Evolutionary conservation across 75 land plant genomes (phyloP), one percentile per base, ranked within the genome.

Genomic region (Cupressus sempervirens): DNA sequence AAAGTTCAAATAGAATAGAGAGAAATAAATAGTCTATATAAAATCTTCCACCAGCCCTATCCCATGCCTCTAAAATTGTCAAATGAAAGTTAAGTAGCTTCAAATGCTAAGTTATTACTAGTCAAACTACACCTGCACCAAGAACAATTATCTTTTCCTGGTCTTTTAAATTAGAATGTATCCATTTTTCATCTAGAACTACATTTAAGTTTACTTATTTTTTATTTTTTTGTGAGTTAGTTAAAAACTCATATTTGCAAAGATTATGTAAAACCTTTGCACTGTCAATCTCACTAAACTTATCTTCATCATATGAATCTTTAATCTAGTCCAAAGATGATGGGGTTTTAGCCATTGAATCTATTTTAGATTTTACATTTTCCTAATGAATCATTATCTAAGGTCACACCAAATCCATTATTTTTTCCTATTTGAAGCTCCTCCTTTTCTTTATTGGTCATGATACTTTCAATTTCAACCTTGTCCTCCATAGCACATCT

Each of bases 121-220:
- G 88, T 12, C 99, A 98, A 90, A 98, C 93, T 83, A 98, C 96
- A 34, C 99, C 99, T 82, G 96, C 99, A 76, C 99, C 99, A 40
- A 97, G 80, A 35, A 97, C 89, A 48, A 97, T 91, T 30, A 97
- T 87, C 83, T 82, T 91, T 87, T 91, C 92, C 43, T 81, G 88
- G 30, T 62, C 73, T 15, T 91, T 86, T 38, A 80, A 74, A 84
- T 82, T 89, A 48, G 18, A 58, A 38, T 72, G 41, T 38, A 85
- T 82, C 85, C 18, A 8, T 41, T 70, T 30, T 70, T 18, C 65
- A 75, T 75, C 72, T 79, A 40, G 6, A 77, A 80, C 58, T 79
- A 50, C 2, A 45, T 79, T 79, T 79, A 26, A 79, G 7, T 35
- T 80, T 23, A 56, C 79, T 48, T 80, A 35, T 40, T 80, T 88